Base-by-base conservation (phyloP, 1,284 basidiomycete genomes). In the Leccinum angustisporum region DNA sequence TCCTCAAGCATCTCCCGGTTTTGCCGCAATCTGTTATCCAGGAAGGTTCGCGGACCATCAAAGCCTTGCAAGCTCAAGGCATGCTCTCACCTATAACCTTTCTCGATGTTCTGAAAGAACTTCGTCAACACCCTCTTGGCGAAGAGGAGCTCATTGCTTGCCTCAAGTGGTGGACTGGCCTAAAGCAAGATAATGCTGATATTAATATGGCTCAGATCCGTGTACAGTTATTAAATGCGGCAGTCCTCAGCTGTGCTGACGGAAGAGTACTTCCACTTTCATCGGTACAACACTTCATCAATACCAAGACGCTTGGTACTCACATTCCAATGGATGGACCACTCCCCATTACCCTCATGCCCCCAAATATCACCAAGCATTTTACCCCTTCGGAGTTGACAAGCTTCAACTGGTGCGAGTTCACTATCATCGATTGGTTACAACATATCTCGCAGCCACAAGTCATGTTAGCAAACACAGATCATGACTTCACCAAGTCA, bases 11-110 rank as follows among this genome's bases (percentile, higher is more conserved):
- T 34, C 79, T 98, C 3, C 89, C 97, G 0, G 83, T 93, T 36
- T 72, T 98, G 10, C 88, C 94, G 0, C 79, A 86, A 0, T 79
- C 85, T 0, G 78, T 95, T 10, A 72, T 89, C n/a, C 76, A 79
- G 1, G 83, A 83, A n/a, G 91, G 91, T 0, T 75, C 81, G 7
- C 71, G 76, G 2, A 90, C 95, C 76, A 79, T 97, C 18, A 80
- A 81, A 33, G 77, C 85, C 7, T 77, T 98, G 10, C 85, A 88
- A 56, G 80, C 80, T 43, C 82, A 88, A 43, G 84, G 85, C 1
- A 79, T 96, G 73, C 82, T 99, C n/a, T 86, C 85, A 59, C 83
- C 90, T n/a, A 90, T 97, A 64, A 86, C 86, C 0, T 92, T 97
- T 69, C 80, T 87, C 18, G 97, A 99, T 72, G 92, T 98, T 18